Evolutionary conservation across 2,329 filamentous ascomycete genomes (phyloP), one percentile per base, ranked within the genome.

Genomic region (Aspergillus sp.): DNA sequence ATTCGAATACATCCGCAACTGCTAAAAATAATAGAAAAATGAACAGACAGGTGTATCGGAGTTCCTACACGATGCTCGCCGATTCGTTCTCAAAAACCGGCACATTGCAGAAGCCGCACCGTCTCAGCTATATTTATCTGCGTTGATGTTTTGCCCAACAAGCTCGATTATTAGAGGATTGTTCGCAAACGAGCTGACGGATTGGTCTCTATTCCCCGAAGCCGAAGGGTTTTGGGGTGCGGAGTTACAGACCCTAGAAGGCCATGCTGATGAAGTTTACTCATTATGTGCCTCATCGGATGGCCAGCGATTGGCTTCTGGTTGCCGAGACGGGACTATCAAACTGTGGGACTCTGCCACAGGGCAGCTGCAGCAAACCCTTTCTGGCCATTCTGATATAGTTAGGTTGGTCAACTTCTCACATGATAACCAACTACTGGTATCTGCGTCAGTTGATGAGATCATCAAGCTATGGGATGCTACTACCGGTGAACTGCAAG

Each of bases 91-190:
- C 8, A 62, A 62, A 11, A 25, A 46, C 52, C n/a, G 13, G 22
- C n/a, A 50, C 6, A 62, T 62, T 52, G 34, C 34, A 30, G 56
- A 62, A 22, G 48, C 7, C 2, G 60, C 55, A 54, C 56, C 52
- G 15, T 38, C 59, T n/a, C 56, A 62, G 41, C 46, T 62, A 2
- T 62, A 62, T 30, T 45, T 41, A 43, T 55, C 55, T 4, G 55
- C 51, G 22, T 34, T 62, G 13, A 56, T 62, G 15, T 62, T 59
- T 17, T 45, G 49, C n/a, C 60, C 55, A 51, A 48, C n/a, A 41
- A 41, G 34, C 9, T 41, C 34, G 34, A 17, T 41, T 15, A 41
- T 17, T 11, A 13, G 34, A 41, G 13, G 1, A 15, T 17, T 41
- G 15, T 41, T 41, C 5, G 13, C 11, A 5, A 41, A 17, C 13